Conservation (phyloP, 208 protist genomes). For the Leishmania martiniquensis region DNA sequence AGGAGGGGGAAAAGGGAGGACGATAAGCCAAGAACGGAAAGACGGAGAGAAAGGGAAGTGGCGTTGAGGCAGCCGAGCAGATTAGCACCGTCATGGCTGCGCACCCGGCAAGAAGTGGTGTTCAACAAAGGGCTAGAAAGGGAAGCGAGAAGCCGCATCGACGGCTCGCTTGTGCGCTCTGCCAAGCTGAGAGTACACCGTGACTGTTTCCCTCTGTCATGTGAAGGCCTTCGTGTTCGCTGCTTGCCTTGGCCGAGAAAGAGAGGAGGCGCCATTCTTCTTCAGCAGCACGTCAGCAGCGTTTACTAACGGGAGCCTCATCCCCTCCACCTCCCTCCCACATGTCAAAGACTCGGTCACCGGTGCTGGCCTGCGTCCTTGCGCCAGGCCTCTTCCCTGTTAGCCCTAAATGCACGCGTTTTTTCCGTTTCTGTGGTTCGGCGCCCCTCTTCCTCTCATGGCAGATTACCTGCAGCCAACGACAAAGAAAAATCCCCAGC, state of each 20-base stretch:
- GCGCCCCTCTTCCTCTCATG: too few species aligned
- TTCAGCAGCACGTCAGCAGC: not conserved
- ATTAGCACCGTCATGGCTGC: not conserved
- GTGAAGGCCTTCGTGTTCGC: too few species aligned
- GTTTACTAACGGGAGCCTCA: not conserved
- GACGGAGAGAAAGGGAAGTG: not conserved
- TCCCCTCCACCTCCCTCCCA: too few species aligned
- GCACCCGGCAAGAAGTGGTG: not conserved
- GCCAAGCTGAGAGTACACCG: not conserved
- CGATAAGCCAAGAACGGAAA: not conserved
- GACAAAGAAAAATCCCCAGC: not conserved
- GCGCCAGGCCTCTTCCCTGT: not conserved
- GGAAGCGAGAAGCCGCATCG: not conserved
- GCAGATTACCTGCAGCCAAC: not conserved
- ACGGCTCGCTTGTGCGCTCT: not conserved
- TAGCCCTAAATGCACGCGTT: not conserved
- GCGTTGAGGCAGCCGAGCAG: not conserved
- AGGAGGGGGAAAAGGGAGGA: not conserved
- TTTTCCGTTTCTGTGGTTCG: too few species aligned
- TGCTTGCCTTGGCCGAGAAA: not conserved
- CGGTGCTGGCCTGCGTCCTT: not conserved
- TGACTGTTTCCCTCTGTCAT: not conserved
- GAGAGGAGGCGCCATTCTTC: not conserved
- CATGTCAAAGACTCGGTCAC: too few species aligned
- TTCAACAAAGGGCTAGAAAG: not conserved